Evolutionary conservation across 345 rosid genomes (phyloP), one percentile per base, ranked within the genome.

Genomic region (Euphorbia peplus): DNA sequence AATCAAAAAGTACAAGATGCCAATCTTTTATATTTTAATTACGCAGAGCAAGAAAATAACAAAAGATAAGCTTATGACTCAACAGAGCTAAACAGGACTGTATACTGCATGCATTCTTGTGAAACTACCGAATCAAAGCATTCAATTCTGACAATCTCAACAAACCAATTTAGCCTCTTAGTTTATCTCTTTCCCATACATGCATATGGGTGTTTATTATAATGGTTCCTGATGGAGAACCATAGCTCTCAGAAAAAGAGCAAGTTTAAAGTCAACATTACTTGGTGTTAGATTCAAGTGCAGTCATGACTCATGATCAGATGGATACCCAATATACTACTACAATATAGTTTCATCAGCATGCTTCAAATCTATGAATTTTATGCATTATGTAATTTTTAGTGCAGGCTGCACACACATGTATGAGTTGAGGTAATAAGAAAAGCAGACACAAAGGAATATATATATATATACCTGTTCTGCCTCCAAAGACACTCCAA

Each of bases 401-500:
- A 47, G 22, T 32, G 29, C 58, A 30, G 44, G 16, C 19, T 5
- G 11, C 14, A 30, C 42, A 58, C 32, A 3, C n/a, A 46, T 50
- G 15, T 30, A 44, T 53, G 22, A 44, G 61, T 57, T 16, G 46
- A 50, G 63, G 26, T 14, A 41, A 35, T 32, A 52, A 47, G 22
- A 50, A 60, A 10, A 52, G 44, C 35, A 28, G 6, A n/a, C 35
- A 8, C 10, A 32, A 11, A 56, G 24, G 58, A 70, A 63, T 30
- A 64, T 44, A 32, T 67, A 63, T 30, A 64, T 44, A 32, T 67
- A 44, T 85, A 95, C 99, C 98, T 92, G 82, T 69, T 90, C 85
- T 21, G 84, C 84, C 68, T 81, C 73, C 81, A 90, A 79, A 60
- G 93, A 60, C 28, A 88, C 91, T 72, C 99, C 99, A 78, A 95